Percentiles rank a stretch among this genome's conserved stretches.
phyloP scores from a whole-genome alignment of 805 yeast genomes.

The Candida quercuum region DNA sequence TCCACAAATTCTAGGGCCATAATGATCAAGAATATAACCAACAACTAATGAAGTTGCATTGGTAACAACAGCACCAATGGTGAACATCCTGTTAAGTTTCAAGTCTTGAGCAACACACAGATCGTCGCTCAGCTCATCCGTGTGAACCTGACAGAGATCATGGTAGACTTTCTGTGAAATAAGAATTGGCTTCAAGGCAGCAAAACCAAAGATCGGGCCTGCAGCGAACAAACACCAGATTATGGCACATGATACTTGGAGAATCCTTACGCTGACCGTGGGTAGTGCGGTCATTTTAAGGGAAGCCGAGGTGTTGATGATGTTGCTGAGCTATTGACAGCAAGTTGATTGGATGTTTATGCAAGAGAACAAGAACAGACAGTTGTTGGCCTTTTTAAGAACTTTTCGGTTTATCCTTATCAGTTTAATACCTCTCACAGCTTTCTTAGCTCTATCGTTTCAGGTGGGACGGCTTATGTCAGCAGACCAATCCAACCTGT shows the following conservation, averaged over 20 bases:
- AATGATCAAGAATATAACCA: conserved; percentile 70
- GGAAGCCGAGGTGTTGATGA: too few species aligned
- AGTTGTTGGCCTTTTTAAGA: too few species aligned
- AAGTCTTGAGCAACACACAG: conserved; percentile 77
- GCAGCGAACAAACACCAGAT: conserved; percentile 88
- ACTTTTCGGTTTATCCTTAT: too few species aligned
- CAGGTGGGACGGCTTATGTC: too few species aligned
- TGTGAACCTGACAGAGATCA: conserved; percentile 43
- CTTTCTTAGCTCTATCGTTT: too few species aligned
- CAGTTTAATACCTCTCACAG: too few species aligned
- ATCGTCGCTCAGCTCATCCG: conserved; percentile 8
- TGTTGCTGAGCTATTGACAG: too few species aligned
- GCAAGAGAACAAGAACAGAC: too few species aligned
- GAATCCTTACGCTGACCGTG: conserved; percentile 4
- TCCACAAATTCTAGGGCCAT: conserved; percentile 80
- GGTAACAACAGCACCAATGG: conserved; percentile 81
- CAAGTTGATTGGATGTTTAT: too few species aligned
- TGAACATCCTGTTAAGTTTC: conserved; percentile 75
- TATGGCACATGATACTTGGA: conserved; percentile 69
- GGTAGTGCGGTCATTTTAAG: not conserved
- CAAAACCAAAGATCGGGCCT: conserved; percentile 93
- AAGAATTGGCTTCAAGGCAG: conserved; percentile 84
- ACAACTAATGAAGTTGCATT: conserved; percentile 80
- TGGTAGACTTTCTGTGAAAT: conserved; percentile 73
- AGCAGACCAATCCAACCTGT: too few species aligned